Conservation (phyloP, 495 filamentous ascomycete genomes). For the Penicillium taxi region DNA sequence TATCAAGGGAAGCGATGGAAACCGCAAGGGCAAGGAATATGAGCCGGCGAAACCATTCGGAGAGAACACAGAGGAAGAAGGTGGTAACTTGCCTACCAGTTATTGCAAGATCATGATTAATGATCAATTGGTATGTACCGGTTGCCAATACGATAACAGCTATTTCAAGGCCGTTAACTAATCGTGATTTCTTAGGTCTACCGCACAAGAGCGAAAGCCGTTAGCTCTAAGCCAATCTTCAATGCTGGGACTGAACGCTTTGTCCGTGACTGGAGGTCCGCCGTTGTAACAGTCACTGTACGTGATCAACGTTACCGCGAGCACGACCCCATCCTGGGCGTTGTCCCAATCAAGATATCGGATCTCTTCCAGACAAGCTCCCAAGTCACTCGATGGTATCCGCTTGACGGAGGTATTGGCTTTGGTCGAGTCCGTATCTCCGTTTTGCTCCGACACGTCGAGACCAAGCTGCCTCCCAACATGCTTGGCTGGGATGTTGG, state of each 20-base stretch:
- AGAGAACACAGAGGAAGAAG: conserved; percentile 71
- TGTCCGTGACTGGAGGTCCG: conserved; percentile 86
- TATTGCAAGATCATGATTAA: conserved; percentile 90
- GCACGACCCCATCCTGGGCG: conserved; percentile 89
- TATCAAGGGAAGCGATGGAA: conserved; percentile 50
- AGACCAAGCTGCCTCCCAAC: conserved; percentile 68
- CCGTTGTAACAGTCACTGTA: conserved; percentile 77
- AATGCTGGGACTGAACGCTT: conserved; percentile 93
- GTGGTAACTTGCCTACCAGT: conserved; percentile 68
- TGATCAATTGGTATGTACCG: conserved; percentile 59
- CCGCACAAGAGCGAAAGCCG: conserved; percentile 81
- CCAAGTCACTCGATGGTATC: conserved; percentile 66
- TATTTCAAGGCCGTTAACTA: neutral
- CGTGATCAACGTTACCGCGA: conserved; percentile 81
- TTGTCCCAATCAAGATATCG: conserved; percentile 78
- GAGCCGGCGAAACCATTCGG: conserved; percentile 85
- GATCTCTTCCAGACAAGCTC: conserved; percentile 80
- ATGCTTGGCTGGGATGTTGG: conserved; percentile 91
- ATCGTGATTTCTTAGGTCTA: conserved; percentile 48
- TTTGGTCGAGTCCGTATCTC: conserved; percentile 89
- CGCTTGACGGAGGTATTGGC: conserved; percentile 60
- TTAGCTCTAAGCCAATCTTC: conserved; percentile 91
- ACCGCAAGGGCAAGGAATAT: conserved; percentile 71
- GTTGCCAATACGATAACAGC: neutral
- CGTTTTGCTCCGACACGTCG: conserved; percentile 76